phyloP scores from a whole-genome alignment of 306 rosid species.

The Vigna reflexopilosa region DNA sequence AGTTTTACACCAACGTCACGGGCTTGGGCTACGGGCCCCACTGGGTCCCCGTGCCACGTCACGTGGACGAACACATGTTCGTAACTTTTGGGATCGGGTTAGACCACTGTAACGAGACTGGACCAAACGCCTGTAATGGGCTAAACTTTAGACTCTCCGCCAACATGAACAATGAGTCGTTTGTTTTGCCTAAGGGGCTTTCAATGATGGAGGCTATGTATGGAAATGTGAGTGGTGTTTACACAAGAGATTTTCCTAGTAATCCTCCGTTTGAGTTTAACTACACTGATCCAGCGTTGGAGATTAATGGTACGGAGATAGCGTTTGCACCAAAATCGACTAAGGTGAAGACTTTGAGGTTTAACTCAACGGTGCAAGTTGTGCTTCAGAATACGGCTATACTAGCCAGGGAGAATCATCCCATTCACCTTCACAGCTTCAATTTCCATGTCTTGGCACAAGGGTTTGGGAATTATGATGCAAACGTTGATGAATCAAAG shows the following conservation, averaged over 20 bases:
- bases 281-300: slow-evolving; percentile 44
- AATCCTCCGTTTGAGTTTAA: slow-evolving; percentile 50
- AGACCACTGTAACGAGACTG: slow-evolving; percentile 25
- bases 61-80: slow-evolving; percentile 64
- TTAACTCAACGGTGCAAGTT: slow-evolving; percentile 61
- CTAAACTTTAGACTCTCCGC: slow-evolving; percentile 44
- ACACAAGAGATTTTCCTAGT: slow-evolving; percentile 61
- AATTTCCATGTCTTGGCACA: slow-evolving; percentile 67
- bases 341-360: slow-evolving; percentile 62
- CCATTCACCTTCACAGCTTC: slow-evolving; percentile 67
- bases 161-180: slow-evolving; percentile 79
- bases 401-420: slow-evolving; percentile 54
- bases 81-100: slow-evolving; percentile 50
- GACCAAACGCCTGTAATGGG: not conserved
- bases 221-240: slow-evolving; percentile 42
- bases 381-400: slow-evolving; percentile 64
- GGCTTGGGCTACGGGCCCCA: slow-evolving; percentile 53
- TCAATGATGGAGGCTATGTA: slow-evolving; percentile 63
- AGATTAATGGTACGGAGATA: not conserved
- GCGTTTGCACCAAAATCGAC: slow-evolving; percentile 55
- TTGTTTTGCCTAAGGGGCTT: slow-evolving; percentile 43
- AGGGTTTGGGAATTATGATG: slow-evolving; percentile 67
- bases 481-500: slow-evolving; percentile 34
- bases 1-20: slow-evolving; percentile 54
- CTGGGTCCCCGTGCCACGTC: slow-evolving; percentile 59